Conservation (phyloP, 202 grass and related monocot genomes). For the Schoenoplectus tabernaemontani region DNA sequence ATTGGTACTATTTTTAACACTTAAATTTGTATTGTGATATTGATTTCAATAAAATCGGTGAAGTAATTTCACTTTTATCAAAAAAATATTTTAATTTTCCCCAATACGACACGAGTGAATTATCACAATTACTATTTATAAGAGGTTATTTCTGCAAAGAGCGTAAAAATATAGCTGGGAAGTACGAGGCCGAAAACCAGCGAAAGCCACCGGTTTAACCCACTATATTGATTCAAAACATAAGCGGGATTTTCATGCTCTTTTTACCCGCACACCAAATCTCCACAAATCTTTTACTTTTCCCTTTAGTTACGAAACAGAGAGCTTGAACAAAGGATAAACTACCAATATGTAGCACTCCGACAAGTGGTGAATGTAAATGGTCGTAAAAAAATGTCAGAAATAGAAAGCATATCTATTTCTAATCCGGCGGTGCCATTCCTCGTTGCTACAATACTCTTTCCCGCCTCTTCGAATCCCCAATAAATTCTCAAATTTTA, state of each 20-base stretch:
- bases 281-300: not conserved
- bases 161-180: not conserved
- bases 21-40: too few species aligned
- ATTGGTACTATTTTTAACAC: too few species aligned
- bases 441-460: not conserved
- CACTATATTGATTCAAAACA: not conserved
- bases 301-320: too few species aligned
- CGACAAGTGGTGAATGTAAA: not conserved
- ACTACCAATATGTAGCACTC: too few species aligned
- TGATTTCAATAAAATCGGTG: too few species aligned
- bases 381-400: not conserved
- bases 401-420: not conserved
- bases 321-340: too few species aligned
- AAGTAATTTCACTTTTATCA: too few species aligned
- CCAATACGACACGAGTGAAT: too few species aligned
- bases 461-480: not conserved
- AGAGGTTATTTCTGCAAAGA: not conserved
- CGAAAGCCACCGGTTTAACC: not conserved
- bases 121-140: too few species aligned
- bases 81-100: too few species aligned
- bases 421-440: not conserved
- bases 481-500: not conserved
- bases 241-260: not conserved
- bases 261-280: not conserved
- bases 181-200: not conserved